Percentiles rank a stretch among this genome's conserved stretches.
Evolutionary conservation across 1,139 yeast species (phyloP).

Genomic region (Nakaseomyces sp.): DNA sequence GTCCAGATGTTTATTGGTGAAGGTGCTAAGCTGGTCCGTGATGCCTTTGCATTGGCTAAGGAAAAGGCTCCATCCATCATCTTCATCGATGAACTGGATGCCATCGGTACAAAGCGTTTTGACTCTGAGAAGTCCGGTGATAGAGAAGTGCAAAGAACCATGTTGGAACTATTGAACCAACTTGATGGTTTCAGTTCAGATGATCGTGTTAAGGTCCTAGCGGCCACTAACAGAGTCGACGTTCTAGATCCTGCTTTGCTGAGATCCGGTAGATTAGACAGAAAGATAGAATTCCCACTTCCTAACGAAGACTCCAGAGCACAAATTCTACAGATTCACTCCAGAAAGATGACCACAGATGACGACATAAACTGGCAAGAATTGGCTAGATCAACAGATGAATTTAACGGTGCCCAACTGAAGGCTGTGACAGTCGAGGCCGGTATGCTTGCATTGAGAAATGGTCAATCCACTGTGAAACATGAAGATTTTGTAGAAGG

Average conservation of each 20-base stretch:
- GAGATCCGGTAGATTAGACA: constrained; percentile 94
- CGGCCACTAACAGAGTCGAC: constrained; percentile 97
- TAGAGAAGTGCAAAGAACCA: constrained; percentile 97
- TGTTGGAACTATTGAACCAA: constrained; percentile 94
- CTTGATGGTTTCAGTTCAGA: constrained; percentile 98
- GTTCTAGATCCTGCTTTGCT: constrained; percentile 94
- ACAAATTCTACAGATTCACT: constrained; percentile 90
- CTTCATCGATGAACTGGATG: constrained; percentile 95
- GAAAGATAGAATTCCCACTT: constrained; percentile 94
- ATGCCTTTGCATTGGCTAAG: constrained; percentile 96
- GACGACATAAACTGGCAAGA: constrained; percentile 96
- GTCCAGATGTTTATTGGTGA: constrained; percentile 99
- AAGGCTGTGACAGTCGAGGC: constrained; percentile 99
- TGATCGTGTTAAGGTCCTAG: constrained; percentile 92
- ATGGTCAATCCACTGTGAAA: constrained; percentile 82
- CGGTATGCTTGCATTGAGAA: constrained; percentile 97
- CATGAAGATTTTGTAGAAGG: constrained; percentile 99
- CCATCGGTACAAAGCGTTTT: constrained; percentile 96
- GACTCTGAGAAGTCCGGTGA: constrained; percentile 97
- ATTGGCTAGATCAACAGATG: constrained; percentile 94
- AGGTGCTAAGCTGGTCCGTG: constrained; percentile 96
- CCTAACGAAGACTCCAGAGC: constrained; percentile 98
- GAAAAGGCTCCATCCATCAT: constrained; percentile 98
- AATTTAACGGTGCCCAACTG: constrained; percentile 95
- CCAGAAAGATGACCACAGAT: constrained; percentile 92